Base-by-base conservation (phyloP, 2,329 filamentous ascomycete species). In the Botrytis cinerea region DNA sequence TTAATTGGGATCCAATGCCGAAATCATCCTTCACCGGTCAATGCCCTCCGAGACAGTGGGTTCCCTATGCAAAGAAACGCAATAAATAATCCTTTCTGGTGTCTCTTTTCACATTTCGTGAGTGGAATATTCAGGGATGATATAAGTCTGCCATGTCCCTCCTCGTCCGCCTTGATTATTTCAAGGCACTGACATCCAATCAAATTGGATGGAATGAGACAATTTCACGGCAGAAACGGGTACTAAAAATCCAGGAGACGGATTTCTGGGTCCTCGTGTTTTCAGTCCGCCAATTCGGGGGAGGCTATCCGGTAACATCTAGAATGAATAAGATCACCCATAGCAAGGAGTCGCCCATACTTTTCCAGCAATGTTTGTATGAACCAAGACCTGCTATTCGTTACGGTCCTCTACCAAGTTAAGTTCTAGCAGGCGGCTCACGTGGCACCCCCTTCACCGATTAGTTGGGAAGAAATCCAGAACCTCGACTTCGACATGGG, bases 301-400 rank as follows among this genome's bases (percentile, higher is more conserved):
- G 71, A 72, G 38, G 48, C 51, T 28, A 61, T 69, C 71, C 71
- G 71, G 71, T 72, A 72, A n/a, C 71, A 72, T 68, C 62, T 72
- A 72, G 28, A 69, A 69, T 60, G 71, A 68, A 48, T 20, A 61
- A 59, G 63, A 72, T 72, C 71, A 48, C 40, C 51, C 51, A n/a
- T 61, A 25, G 40, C 51, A 72, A 72, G 62, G 70, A 35, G 51
- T 51, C 40, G 68, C 46, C 48, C 62, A 68, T 59, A 57, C 35
- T 40, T 25, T 60, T 60, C 51, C 35, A 59, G n/a, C 45, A 59
- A 72, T 35, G 40, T 48, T 68, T 68, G 8, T 67, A 43, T 59
- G n/a, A 51, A 59, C 48, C 22, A 60, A 54, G 64, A 48, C 20
- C 22, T 48, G 14, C 59, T 16, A 72, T 66, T 72, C 70, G 70